phyloP scores from a whole-genome alignment of 1,284 basidiomycete genomes.

The Malassezia psittaci region DNA sequence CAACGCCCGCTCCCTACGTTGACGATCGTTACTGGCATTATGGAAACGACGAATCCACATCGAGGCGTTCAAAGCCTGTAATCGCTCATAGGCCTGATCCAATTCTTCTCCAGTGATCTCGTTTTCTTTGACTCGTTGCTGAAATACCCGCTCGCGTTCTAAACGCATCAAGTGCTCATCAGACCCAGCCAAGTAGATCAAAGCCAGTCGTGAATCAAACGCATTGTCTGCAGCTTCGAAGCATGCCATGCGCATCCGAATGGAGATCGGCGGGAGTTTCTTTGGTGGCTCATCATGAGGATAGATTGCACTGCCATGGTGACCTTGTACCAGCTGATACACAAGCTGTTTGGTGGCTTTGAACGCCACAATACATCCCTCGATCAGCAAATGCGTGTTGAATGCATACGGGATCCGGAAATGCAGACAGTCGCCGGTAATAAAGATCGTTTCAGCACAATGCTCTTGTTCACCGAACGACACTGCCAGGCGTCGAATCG shows the following conservation, averaged over 20 bases:
- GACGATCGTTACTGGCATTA: constrained; percentile 48
- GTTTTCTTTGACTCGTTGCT: constrained; percentile 1
- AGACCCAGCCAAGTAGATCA: constrained; percentile 67
- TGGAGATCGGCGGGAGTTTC: constrained; percentile 52
- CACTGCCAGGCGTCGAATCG: constrained; percentile 55
- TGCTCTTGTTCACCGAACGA: constrained; percentile 12
- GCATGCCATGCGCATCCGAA: constrained; percentile 57
- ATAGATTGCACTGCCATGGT: constrained; percentile 31
- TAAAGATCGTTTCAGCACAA: constrained; percentile 27
- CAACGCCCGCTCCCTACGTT: constrained; percentile 50
- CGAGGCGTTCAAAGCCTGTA: constrained; percentile 65
- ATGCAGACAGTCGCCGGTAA: constrained; percentile 60
- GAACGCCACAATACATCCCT: constrained; percentile 48
- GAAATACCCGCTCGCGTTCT: constrained; percentile 69
- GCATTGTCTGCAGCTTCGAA: constrained; percentile 80
- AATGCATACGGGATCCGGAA: constrained; percentile 72
- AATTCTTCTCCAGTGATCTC: background rate
- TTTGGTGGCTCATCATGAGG: constrained; percentile 42
- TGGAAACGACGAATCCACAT: constrained; percentile 57
- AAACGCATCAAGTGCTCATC: constrained; percentile 66
- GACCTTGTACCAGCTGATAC: constrained; percentile 48
- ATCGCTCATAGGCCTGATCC: constrained; percentile 56
- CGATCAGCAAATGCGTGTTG: constrained; percentile 54
- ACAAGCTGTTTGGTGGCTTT: constrained; percentile 50
- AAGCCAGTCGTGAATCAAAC: constrained; percentile 68